These are phyloP conservation scores for Suillus placidus DNA, from an alignment of 768 basidiomycete species.

Conservation along the genomic window DNA sequence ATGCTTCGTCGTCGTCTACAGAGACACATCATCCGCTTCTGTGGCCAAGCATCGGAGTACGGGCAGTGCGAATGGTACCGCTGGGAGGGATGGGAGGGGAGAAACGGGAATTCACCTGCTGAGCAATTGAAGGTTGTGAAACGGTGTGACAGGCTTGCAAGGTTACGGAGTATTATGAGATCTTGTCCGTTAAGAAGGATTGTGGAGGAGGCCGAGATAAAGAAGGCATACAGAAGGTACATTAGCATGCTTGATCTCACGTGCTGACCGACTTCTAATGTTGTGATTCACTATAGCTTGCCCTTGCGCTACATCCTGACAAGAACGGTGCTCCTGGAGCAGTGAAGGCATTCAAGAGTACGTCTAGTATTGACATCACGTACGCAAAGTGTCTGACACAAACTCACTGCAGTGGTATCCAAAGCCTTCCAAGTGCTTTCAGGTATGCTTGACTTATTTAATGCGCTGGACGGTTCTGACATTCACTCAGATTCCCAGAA, in stretches of 20 bases:
- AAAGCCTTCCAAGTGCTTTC: conserved; percentile 97
- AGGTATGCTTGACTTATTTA: conserved; percentile 41
- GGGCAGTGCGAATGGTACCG: conserved; percentile 46
- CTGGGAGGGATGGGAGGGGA: conserved; percentile 66
- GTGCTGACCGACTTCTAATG: conserved; percentile 14
- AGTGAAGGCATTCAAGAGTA: conserved; percentile 97
- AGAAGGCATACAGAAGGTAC: conserved; percentile 95
- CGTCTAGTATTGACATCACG: conserved; percentile 30
- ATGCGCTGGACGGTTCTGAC: neutral
- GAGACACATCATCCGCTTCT: conserved; percentile 75
- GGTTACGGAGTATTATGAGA: conserved; percentile 91
- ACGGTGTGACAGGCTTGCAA: conserved; percentile 83
- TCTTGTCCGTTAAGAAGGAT: conserved; percentile 74
- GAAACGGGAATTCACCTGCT: conserved; percentile 84
- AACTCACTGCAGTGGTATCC: conserved; percentile 74
- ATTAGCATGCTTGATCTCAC: conserved; percentile 24
- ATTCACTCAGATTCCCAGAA: conserved; percentile 73
- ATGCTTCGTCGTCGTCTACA: conserved; percentile 52
- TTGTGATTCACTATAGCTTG: conserved; percentile 54
- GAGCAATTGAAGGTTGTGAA: conserved; percentile 86
- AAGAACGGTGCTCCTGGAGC: conserved; percentile 98
- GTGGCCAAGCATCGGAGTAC: conserved; percentile 67
- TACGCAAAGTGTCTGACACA: conserved; percentile 8
- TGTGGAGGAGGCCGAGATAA: conserved; percentile 85
- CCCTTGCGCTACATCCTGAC: conserved; percentile 87